These are phyloP conservation scores for Globisporangium polare DNA, from an alignment of 352 stramenopile genomes.

Conservation along the genomic window DNA sequence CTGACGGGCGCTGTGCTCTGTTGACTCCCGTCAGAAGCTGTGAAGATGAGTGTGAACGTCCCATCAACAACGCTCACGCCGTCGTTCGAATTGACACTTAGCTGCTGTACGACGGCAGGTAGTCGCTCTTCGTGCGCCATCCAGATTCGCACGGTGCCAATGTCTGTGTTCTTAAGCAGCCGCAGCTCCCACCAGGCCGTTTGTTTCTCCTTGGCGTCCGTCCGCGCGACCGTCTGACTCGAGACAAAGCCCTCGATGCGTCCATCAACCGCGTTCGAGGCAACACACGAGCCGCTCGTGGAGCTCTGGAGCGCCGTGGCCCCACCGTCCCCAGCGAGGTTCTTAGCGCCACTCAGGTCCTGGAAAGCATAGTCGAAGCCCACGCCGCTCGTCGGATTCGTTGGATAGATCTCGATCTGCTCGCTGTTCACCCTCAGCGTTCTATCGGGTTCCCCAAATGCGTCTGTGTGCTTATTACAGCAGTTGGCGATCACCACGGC, in stretches of 20 bases:
- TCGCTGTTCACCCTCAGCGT: conserved; percentile 37
- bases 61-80: conserved; percentile 29
- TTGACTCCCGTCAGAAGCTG: conserved; percentile 17
- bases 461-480: conserved; percentile 27
- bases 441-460: conserved; percentile 41
- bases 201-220: conserved; percentile 21
- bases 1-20: conserved; percentile 31
- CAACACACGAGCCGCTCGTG: conserved; percentile 43
- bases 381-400: conserved; percentile 55
- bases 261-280: conserved; percentile 70
- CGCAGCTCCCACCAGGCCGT: conserved; percentile 71
- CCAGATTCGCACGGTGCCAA: conserved; percentile 67
- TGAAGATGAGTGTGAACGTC: conserved; percentile 42
- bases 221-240: conserved; percentile 48
- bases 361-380: conserved; percentile 72
- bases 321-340: conserved; percentile 47
- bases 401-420: conserved; percentile 32
- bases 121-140: conserved; percentile 22
- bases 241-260: conserved; percentile 36
- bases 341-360: conserved; percentile 36
- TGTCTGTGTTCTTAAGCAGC: conserved; percentile 30
- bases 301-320: conserved; percentile 67
- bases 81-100: conserved; percentile 35
- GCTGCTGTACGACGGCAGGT: conserved; percentile 24
- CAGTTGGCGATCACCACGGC: conserved; percentile 42